Conservation (phyloP, 495 filamentous ascomycete species). For the Apodospora peruviana region DNA sequence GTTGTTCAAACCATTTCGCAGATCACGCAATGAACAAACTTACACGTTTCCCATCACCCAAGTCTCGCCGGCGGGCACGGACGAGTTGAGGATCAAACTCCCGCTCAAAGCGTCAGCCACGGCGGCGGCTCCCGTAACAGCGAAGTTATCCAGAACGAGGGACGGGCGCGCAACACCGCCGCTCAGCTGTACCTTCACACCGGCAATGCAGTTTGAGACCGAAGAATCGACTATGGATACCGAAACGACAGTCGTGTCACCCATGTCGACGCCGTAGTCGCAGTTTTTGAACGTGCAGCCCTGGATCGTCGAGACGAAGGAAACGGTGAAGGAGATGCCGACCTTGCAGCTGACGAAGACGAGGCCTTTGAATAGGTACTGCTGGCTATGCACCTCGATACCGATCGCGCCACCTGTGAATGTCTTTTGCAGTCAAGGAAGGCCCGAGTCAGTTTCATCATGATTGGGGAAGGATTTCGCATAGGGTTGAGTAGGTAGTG, state of each 20-base stretch:
- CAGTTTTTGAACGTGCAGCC: conserved; percentile 43
- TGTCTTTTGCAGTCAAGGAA: conserved; percentile 14
- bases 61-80: conserved; percentile 13
- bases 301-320: conserved; percentile 25
- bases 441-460: background rate
- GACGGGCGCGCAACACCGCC: conserved; percentile 40
- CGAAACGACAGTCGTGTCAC: conserved; percentile 34
- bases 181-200: conserved; percentile 35
- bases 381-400: conserved; percentile 43
- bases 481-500: too few species aligned
- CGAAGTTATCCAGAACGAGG: conserved; percentile 50
- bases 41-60: conserved; percentile 27
- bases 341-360: conserved; percentile 34
- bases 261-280: conserved; percentile 50
- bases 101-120: conserved; percentile 17
- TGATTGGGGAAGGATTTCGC: background rate
- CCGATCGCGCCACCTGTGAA: conserved; percentile 47
- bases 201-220: conserved; percentile 39
- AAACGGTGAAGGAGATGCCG: conserved; percentile 14
- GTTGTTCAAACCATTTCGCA: too few species aligned
- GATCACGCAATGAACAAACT: conserved; percentile 3
- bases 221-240: conserved; percentile 46
- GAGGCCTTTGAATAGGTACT: conserved; percentile 47
- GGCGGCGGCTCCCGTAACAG: conserved; percentile 10
- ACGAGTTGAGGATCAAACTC: conserved; percentile 7